Conservation (phyloP, 164 flowering plant genomes). For the Vitis riparia region DNA sequence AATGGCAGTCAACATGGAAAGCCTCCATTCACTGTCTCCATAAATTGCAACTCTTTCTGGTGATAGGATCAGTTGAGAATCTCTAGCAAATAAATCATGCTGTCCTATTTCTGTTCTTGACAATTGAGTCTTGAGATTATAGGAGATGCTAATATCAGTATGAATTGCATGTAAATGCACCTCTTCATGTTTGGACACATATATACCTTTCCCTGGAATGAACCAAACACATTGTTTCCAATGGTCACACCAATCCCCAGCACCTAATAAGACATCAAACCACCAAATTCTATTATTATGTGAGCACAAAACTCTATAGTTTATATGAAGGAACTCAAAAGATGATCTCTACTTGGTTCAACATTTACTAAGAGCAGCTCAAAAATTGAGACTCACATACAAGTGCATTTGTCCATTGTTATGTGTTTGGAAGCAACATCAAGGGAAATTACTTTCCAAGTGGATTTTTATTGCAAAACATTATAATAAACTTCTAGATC, state of each 20-base stretch:
- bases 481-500: neutral
- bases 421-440: neutral
- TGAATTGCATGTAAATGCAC: constrained; percentile 67
- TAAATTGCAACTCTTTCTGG: constrained; percentile 89
- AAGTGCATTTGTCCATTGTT: neutral
- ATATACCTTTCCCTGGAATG: constrained; percentile 53
- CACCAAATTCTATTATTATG: constrained; percentile 4
- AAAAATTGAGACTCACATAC: neutral
- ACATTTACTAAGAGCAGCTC: neutral
- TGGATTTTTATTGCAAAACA: neutral
- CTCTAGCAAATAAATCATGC: constrained; percentile 10
- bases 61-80: constrained; percentile 44
- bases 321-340: neutral
- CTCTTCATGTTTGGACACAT: constrained; percentile 52
- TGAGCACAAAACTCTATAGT: neutral
- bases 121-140: constrained; percentile 36
- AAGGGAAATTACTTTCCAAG: neutral
- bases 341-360: neutral
- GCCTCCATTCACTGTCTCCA: constrained; percentile 79
- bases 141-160: constrained; percentile 62
- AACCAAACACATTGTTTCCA: constrained; percentile 99
- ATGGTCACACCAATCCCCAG: constrained; percentile 86
- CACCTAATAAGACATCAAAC: constrained; percentile 38
- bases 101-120: constrained; percentile 18
- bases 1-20: constrained; percentile 49